phyloP scores from a whole-genome alignment of 257 asterid species.

The Jasminum sambac region DNA sequence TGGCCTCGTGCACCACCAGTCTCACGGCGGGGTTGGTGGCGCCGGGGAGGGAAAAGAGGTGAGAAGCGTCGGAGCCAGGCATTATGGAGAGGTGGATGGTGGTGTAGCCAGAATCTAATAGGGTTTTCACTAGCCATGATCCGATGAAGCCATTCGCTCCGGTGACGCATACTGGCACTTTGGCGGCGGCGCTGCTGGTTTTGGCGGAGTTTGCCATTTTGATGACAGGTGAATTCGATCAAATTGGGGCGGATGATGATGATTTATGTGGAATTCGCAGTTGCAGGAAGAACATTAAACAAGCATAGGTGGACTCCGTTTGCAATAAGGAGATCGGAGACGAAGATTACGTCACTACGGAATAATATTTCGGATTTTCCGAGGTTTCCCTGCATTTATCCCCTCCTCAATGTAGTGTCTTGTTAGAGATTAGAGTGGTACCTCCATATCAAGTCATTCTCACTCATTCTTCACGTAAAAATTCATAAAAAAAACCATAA shows the following conservation, averaged over 20 bases:
- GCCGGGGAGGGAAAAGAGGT: constrained; percentile 65
- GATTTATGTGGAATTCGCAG: background rate
- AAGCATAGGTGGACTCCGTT: background rate
- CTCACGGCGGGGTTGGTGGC: constrained; percentile 40
- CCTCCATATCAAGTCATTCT: too few species aligned
- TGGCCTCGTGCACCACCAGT: constrained; percentile 59
- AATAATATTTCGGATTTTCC: too few species aligned
- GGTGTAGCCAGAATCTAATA: constrained; percentile 68
- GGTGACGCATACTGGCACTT: constrained; percentile 75
- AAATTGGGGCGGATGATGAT: background rate
- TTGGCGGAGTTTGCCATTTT: constrained; percentile 9
- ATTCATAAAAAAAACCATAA: too few species aligned
- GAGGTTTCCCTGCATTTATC: too few species aligned
- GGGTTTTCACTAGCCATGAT: constrained; percentile 71
- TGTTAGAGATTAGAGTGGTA: too few species aligned
- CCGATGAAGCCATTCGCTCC: constrained; percentile 98
- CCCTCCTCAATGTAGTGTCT: too few species aligned
- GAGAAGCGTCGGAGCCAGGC: constrained; percentile 78
- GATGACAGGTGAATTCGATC: background rate
- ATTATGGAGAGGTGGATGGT: constrained; percentile 75
- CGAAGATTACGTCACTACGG: too few species aligned
- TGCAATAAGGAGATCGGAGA: too few species aligned
- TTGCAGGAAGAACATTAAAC: background rate
- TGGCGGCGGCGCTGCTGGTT: constrained; percentile 8
- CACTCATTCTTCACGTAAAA: too few species aligned